Evolutionary conservation across 2,329 filamentous ascomycete species (phyloP).

Genomic region (Metarhizium robertsii): DNA sequence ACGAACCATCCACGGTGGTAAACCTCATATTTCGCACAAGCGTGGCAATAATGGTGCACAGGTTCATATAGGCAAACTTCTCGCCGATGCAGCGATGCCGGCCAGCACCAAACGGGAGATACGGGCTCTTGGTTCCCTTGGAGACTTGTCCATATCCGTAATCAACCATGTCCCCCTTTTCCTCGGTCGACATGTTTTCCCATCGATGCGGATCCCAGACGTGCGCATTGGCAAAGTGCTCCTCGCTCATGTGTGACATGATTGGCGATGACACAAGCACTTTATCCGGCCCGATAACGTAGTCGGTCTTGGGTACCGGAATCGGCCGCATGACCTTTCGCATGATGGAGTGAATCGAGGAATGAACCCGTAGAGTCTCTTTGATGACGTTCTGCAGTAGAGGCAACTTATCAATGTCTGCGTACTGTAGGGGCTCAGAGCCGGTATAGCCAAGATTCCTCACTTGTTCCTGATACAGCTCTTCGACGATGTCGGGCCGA

Average conservation of each 20-base stretch:
- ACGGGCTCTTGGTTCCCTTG: conserved; percentile 25
- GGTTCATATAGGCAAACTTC: conserved; percentile 64
- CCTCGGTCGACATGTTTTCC: conserved; percentile 11
- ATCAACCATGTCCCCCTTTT: conserved; percentile 14
- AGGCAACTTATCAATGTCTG: conserved; percentile 49
- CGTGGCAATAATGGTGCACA: conserved; percentile 54
- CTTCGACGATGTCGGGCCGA: conserved; percentile 58
- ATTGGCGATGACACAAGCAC: conserved; percentile 33
- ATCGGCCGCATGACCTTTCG: conserved; percentile 62
- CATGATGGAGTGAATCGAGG: conserved; percentile 65
- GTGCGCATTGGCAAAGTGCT: conserved; percentile 42
- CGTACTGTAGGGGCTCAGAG: conserved; percentile 40
- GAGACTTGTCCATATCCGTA: conserved; percentile 21
- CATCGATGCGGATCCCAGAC: conserved; percentile 23
- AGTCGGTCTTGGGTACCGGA: conserved; percentile 45
- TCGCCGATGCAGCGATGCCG: conserved; percentile 68
- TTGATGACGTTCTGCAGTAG: conserved; percentile 57
- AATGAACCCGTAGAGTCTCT: conserved; percentile 63
- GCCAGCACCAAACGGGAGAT: conserved; percentile 65
- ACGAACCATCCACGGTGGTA: conserved; percentile 43
- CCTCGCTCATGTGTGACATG: conserved; percentile 36
- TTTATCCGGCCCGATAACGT: conserved; percentile 44
- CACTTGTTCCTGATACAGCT: conserved; percentile 60
- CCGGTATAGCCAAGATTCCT: conserved; percentile 35
- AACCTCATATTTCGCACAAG: conserved; percentile 54